These are phyloP conservation scores for Xerocomus nothofagi DNA, from an alignment of 1,284 basidiomycete genomes.

Conservation along the genomic window DNA sequence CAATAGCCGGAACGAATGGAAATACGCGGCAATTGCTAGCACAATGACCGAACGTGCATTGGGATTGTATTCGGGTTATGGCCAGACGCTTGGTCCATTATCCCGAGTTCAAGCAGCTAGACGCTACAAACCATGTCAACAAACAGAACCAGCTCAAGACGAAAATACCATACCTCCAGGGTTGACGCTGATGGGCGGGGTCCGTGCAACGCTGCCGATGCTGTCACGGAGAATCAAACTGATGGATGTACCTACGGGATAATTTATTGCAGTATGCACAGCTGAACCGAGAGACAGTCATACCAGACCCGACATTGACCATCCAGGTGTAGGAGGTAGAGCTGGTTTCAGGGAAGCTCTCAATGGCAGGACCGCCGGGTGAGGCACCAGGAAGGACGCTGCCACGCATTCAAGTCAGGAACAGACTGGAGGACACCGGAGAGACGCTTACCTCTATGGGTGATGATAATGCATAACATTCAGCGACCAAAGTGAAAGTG, in stretches of 20 bases:
- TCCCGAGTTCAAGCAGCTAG: constrained; percentile 38
- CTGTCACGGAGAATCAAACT: constrained; percentile 55
- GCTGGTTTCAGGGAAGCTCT: constrained; percentile 38
- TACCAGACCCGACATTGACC: constrained; percentile 37
- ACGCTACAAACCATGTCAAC: constrained; percentile 28
- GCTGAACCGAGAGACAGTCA: not conserved
- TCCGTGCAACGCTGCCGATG: constrained; percentile 47
- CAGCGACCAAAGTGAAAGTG: constrained; percentile 1
- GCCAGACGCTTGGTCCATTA: too few species aligned
- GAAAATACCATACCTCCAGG: constrained; percentile 42
- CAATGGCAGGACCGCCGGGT: constrained; percentile 40
- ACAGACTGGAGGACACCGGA: not conserved
- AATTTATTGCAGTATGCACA: not conserved
- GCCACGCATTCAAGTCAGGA: not conserved
- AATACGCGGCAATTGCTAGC: too few species aligned
- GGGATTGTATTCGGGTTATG: too few species aligned
- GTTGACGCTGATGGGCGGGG: constrained; percentile 50
- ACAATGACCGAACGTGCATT: too few species aligned
- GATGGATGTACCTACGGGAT: constrained; percentile 42
- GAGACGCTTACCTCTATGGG: constrained; percentile 25
- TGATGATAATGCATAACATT: not conserved
- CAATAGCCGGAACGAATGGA: too few species aligned
- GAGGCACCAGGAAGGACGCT: constrained; percentile 46
- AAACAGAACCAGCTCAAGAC: not conserved
- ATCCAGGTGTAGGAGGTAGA: constrained; percentile 47